These are phyloP conservation scores for Termitomyces sp. DNA, from an alignment of 768 basidiomycete genomes.

Conservation along the genomic window DNA sequence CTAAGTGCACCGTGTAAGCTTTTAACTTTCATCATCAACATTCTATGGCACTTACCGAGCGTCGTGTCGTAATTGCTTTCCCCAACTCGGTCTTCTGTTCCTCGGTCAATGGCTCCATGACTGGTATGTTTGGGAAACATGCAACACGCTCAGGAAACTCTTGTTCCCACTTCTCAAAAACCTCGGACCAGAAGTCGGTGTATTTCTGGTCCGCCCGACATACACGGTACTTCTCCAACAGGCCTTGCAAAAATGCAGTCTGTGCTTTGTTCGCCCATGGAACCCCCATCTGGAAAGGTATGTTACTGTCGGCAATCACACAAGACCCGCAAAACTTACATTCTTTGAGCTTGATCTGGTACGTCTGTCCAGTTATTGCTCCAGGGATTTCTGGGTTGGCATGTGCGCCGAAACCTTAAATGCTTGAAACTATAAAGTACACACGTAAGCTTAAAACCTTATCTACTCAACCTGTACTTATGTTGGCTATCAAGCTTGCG, in stretches of 20 bases:
- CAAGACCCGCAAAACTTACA: not conserved
- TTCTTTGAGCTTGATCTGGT: not conserved
- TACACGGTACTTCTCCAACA: not conserved
- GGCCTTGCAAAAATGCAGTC: not conserved
- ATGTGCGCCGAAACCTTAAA: not conserved
- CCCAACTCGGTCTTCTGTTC: not conserved
- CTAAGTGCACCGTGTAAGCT: not conserved
- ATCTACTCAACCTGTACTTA: too few relatives aligned
- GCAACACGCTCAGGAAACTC: not conserved
- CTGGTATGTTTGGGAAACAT: not conserved
- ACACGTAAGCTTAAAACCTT: not conserved
- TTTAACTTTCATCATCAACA: not conserved
- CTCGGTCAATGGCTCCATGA: not conserved
- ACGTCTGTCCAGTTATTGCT: too few relatives aligned
- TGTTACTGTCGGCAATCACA: not conserved
- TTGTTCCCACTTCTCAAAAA: conserved; percentile 1
- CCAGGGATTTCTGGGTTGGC: not conserved
- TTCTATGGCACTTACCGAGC: not conserved
- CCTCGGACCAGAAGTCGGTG: not conserved
- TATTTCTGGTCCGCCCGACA: not conserved
- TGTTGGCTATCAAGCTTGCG: too few relatives aligned
- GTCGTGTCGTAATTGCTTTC: not conserved
- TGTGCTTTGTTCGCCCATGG: not conserved
- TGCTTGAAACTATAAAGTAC: not conserved
- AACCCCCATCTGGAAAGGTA: not conserved